These are phyloP conservation scores for Chytridium lagenaria DNA, from an alignment of 371 early-diverging fungal species.

Conservation along the genomic window DNA sequence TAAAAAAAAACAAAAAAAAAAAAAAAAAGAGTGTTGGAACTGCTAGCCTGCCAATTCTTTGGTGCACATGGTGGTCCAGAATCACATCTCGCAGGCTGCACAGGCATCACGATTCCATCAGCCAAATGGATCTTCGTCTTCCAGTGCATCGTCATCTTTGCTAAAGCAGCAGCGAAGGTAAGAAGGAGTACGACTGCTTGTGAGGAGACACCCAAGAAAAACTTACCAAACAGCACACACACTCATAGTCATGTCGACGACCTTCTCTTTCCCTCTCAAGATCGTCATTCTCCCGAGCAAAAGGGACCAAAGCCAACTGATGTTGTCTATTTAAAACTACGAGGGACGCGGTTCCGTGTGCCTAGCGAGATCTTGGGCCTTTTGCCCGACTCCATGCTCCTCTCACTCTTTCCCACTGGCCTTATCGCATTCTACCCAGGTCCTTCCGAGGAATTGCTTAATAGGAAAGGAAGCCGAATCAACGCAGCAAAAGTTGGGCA, in stretches of 20 bases:
- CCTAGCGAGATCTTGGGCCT: slow-evolving; percentile 32
- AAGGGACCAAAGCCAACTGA: slow-evolving; percentile 18
- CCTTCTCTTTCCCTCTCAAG: too few species aligned
- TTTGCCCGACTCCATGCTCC: slow-evolving; percentile 39
- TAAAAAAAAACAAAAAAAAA: neutral
- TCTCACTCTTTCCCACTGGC: slow-evolving; percentile 36
- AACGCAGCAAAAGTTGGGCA: neutral
- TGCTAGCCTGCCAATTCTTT: neutral
- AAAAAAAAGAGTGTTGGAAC: neutral
- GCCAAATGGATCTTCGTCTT: neutral
- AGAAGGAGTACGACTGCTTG: too few species aligned
- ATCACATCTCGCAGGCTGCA: neutral
- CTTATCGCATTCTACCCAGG: slow-evolving; percentile 30
- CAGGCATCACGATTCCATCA: neutral
- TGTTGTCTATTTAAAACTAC: slow-evolving; percentile 34
- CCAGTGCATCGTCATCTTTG: neutral
- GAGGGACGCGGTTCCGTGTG: slow-evolving; percentile 34
- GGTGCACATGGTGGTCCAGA: too few species aligned
- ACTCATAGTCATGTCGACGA: too few species aligned
- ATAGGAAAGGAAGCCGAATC: neutral
- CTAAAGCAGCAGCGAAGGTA: neutral
- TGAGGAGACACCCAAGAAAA: too few species aligned
- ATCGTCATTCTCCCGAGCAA: too few species aligned
- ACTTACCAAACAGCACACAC: too few species aligned
- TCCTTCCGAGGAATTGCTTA: neutral